Evolutionary conservation across 176 grass and related monocot species (phyloP).

Genomic region (Rhynchospora pubera): DNA sequence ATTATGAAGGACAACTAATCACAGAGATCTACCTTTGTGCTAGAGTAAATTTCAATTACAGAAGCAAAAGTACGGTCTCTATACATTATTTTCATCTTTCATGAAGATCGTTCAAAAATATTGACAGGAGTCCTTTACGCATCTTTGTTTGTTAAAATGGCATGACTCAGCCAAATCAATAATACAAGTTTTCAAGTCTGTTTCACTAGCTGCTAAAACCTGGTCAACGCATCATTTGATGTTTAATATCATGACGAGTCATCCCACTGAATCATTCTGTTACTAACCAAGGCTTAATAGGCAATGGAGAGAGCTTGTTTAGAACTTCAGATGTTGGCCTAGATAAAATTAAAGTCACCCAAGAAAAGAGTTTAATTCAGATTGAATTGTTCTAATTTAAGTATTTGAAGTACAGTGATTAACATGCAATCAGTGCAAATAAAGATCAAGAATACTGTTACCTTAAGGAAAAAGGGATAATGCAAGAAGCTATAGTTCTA

Average conservation of each 20-base stretch:
- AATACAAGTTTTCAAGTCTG: neutral
- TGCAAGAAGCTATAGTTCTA: conserved; percentile 22
- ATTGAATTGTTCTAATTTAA: neutral
- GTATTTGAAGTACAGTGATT: neutral
- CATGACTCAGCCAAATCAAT: neutral
- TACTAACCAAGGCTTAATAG: neutral
- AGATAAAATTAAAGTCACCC: neutral
- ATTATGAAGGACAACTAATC: neutral
- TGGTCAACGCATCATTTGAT: neutral
- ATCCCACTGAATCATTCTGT: neutral
- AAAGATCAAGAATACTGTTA: neutral
- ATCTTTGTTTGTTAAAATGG: neutral
- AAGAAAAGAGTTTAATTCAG: neutral
- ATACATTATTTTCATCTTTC: neutral
- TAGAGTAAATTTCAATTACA: neutral
- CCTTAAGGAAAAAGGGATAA: neutral
- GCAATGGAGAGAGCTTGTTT: neutral
- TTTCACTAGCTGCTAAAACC: neutral
- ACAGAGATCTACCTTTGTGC: neutral
- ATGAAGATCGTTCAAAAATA: neutral
- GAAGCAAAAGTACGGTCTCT: neutral
- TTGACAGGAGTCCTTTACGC: neutral
- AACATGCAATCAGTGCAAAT: neutral
- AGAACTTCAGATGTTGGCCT: neutral
- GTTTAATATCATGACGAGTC: neutral